These are phyloP conservation scores for Leccinum truebloodii DNA, from an alignment of 768 basidiomycete genomes.

Conservation along the genomic window DNA sequence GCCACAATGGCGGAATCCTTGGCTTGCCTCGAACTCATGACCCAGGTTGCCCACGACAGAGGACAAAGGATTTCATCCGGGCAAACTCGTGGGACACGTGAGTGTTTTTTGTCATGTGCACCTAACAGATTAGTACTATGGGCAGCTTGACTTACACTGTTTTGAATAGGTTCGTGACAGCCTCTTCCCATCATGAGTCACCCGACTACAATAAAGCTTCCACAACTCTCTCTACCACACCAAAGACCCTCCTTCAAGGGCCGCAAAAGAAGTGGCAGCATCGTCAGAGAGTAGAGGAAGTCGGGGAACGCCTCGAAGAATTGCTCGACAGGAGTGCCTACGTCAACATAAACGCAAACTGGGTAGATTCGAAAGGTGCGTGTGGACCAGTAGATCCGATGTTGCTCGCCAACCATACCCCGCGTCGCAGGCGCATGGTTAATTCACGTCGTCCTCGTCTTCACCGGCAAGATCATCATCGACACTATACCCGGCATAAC, in stretches of 20 bases:
- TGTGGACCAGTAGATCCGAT: neutral
- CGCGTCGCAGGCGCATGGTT: slow-evolving; percentile 86
- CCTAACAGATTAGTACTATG: too few species aligned
- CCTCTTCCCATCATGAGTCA: slow-evolving; percentile 43
- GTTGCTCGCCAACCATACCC: slow-evolving; percentile 5
- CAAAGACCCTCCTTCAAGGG: slow-evolving; percentile 38
- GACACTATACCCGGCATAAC: slow-evolving; percentile 94
- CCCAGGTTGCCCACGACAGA: too few species aligned
- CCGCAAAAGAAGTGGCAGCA: slow-evolving; percentile 65
- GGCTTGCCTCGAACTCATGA: too few species aligned
- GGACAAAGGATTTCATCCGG: too few species aligned
- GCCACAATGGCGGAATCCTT: too few species aligned
- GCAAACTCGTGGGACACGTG: too few species aligned
- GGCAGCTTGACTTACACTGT: too few species aligned
- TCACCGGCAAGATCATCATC: slow-evolving; percentile 86
- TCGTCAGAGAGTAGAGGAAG: slow-evolving; percentile 88
- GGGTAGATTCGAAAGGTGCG: slow-evolving; percentile 91
- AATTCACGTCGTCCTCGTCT: slow-evolving; percentile 93
- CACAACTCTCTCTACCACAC: slow-evolving; percentile 40
- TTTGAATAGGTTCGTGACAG: too few species aligned
- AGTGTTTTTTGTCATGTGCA: too few species aligned
- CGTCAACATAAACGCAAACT: slow-evolving; percentile 85
- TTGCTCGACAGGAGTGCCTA: slow-evolving; percentile 78
- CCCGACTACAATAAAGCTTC: slow-evolving; percentile 56
- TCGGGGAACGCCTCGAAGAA: slow-evolving; percentile 74